Evolutionary conservation across 2,329 filamentous ascomycete species (phyloP).

Genomic region (Beauveria australis): DNA sequence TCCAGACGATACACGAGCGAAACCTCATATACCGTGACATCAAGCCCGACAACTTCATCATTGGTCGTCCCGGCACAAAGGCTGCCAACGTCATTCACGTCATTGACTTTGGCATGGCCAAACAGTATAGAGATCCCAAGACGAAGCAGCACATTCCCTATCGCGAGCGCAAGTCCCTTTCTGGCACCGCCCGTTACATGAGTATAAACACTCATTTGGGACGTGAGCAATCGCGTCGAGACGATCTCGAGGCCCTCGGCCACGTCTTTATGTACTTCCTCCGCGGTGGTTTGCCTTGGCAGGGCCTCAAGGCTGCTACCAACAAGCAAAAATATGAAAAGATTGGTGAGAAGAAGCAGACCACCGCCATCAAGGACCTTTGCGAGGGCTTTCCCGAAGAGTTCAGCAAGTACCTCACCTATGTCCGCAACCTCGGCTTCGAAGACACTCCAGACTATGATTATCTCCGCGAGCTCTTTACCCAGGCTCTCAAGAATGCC

Average conservation of each 20-base stretch:
- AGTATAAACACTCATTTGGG: conserved; percentile 98
- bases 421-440: conserved; percentile 95
- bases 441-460: conserved; percentile 98
- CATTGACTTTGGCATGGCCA: conserved; percentile 98
- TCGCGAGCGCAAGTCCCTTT: conserved; percentile 91
- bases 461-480: conserved; percentile 92
- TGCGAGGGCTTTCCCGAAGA: conserved; percentile 95
- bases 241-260: conserved; percentile 83
- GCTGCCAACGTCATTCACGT: conserved; percentile 97
- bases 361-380: conserved; percentile 90
- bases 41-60: conserved; percentile 98
- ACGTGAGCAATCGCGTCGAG: conserved; percentile 88
- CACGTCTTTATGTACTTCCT: conserved; percentile 72
- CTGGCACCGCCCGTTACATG: conserved; percentile 96
- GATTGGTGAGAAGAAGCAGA: conserved; percentile 99
- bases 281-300: conserved; percentile 63
- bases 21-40: conserved; percentile 99
- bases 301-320: conserved; percentile 64
- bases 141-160: conserved; percentile 99
- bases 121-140: conserved; percentile 97
- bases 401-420: conserved; percentile 95
- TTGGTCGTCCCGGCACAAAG: conserved; percentile 85
- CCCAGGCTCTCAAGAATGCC: conserved; percentile 86
- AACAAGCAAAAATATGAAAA: conserved; percentile 99
- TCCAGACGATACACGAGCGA: conserved; percentile 94